A percentile compares a stretch with the other conserved stretches of the same genome.
Conservation (phyloP, 1,284 basidiomycete genomes). For the Ceratobasidium theobromae region DNA sequence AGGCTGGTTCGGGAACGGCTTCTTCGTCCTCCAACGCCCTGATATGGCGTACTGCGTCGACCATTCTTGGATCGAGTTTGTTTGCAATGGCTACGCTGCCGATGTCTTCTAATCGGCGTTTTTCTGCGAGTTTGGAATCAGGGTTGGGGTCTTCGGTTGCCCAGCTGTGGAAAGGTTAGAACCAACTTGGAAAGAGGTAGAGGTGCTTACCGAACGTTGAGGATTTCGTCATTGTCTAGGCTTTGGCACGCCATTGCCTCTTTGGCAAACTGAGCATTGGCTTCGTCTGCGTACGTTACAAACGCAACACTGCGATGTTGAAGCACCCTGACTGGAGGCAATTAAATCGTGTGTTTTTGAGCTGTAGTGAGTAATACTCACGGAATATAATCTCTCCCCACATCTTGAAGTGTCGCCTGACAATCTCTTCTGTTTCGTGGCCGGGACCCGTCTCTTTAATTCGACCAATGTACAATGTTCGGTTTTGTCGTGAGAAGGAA, state of each 20-base stretch:
- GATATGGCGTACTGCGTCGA: slow-evolving; percentile 81
- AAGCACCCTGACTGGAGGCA: slow-evolving; percentile 74
- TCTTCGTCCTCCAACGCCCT: slow-evolving; percentile 82
- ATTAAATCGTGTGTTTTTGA: slow-evolving; percentile 6
- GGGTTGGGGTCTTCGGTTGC: slow-evolving; percentile 97
- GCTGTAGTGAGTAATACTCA: slow-evolving; percentile 48
- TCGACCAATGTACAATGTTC: slow-evolving; percentile 92
- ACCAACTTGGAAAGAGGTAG: slow-evolving; percentile 20
- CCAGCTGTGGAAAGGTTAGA: slow-evolving; percentile 52
- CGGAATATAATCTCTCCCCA: slow-evolving; percentile 96
- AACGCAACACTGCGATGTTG: slow-evolving; percentile 96
- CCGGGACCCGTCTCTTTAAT: slow-evolving; percentile 90
- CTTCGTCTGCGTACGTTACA: slow-evolving; percentile 89
- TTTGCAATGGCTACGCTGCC: slow-evolving; percentile 81
- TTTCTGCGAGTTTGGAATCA: slow-evolving; percentile 79
- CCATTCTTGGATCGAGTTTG: slow-evolving; percentile 78
- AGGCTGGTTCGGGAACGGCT: slow-evolving; percentile 36
- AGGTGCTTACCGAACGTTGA: slow-evolving; percentile 76
- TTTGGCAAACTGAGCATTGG: slow-evolving; percentile 93
- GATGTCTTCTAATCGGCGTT: slow-evolving; percentile 73
- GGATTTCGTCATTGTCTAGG: slow-evolving; percentile 94
- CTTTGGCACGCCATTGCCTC: slow-evolving; percentile 99
- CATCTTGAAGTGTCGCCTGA: slow-evolving; percentile 90
- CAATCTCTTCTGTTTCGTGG: slow-evolving; percentile 85
- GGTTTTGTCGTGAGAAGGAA: slow-evolving; percentile 89